A percentile compares a stretch with the other conserved stretches of the same genome.
Evolutionary conservation across 139 green algal genomes (phyloP).

Genomic region (Bryopsis sp.): DNA sequence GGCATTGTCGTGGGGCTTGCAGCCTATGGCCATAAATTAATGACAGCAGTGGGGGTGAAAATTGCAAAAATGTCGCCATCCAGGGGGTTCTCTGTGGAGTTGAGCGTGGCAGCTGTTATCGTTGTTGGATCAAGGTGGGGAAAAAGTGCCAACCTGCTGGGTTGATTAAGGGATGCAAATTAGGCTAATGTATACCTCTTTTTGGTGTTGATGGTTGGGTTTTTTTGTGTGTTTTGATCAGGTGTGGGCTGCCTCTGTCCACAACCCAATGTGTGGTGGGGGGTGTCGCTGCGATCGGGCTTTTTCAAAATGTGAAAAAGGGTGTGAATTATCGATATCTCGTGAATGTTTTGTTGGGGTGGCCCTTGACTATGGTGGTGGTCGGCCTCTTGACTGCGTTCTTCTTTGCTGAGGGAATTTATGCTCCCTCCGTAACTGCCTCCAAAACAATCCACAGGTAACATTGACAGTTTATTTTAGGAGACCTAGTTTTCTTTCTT

Average conservation of each 20-base stretch:
- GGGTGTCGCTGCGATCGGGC: too few relatives aligned
- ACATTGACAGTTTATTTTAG: too few relatives aligned
- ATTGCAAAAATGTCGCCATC: conserved; percentile 43
- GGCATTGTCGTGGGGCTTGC: conserved; percentile 71
- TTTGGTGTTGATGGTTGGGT: too few relatives aligned
- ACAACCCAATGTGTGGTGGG: too few relatives aligned
- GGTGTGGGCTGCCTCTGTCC: too few relatives aligned
- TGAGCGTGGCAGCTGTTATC: conserved; percentile 43
- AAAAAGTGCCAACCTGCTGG: too few relatives aligned
- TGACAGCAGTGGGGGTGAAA: conserved; percentile 38
- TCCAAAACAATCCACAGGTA: too few relatives aligned
- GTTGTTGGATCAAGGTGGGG: conserved; percentile 45
- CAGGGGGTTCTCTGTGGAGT: conserved; percentile 57
- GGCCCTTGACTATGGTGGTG: conserved; percentile 44
- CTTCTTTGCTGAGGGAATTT: conserved; percentile 26
- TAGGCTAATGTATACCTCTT: too few relatives aligned
- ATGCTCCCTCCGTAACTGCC: conserved; percentile 24
- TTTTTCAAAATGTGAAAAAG: too few relatives aligned
- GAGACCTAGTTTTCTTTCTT: too few relatives aligned
- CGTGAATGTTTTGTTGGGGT: conserved; percentile 36
- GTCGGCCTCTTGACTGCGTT: conserved; percentile 11
- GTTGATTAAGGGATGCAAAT: too few relatives aligned
- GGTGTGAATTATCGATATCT: conserved; percentile 27
- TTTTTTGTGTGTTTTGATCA: too few relatives aligned
- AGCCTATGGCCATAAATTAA: conserved; percentile 51